phyloP scores from a whole-genome alignment of 192 early-diverging fungal genomes.

The Gryganskiella cystojenkinii region DNA sequence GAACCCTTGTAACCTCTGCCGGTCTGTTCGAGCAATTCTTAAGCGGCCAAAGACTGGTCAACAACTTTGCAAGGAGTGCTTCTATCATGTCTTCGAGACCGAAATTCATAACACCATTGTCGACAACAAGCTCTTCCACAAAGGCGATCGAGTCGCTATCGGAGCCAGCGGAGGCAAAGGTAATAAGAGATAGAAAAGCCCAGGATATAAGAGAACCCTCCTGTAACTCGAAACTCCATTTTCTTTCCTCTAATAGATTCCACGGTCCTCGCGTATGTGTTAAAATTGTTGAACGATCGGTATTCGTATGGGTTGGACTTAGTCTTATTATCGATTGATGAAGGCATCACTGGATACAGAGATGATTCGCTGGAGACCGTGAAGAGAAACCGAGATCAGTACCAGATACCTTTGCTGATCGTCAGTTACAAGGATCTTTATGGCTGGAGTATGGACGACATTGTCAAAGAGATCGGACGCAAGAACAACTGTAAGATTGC shows the following conservation, averaged over 20 bases:
- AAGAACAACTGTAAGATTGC: conserved; percentile 93
- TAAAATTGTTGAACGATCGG: conserved; percentile 93
- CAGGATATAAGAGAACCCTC: neutral
- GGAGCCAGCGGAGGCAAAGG: conserved; percentile 95
- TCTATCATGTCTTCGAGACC: conserved; percentile 92
- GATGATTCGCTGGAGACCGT: conserved; percentile 99
- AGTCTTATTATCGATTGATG: conserved; percentile 94
- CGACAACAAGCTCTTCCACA: conserved; percentile 82
- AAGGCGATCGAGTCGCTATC: conserved; percentile 92
- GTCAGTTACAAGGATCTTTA: conserved; percentile 96
- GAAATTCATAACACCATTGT: conserved; percentile 95
- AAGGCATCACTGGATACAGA: conserved; percentile 97
- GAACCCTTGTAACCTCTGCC: conserved; percentile 64
- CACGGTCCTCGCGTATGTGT: conserved; percentile 94
- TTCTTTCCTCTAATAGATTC: conserved; percentile 69
- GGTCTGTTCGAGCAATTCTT: conserved; percentile 77
- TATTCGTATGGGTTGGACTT: conserved; percentile 93
- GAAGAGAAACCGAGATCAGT: conserved; percentile 94
- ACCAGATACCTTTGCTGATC: conserved; percentile 91
- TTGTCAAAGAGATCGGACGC: conserved; percentile 92
- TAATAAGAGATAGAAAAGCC: conserved; percentile 26
- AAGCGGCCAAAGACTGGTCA: conserved; percentile 94
- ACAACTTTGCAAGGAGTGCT: conserved; percentile 90
- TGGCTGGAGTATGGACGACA: conserved; percentile 99
- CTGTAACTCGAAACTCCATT: neutral